These are phyloP conservation scores for Leccinum longicurvipes DNA, from an alignment of 768 basidiomycete genomes.

Conservation along the genomic window DNA sequence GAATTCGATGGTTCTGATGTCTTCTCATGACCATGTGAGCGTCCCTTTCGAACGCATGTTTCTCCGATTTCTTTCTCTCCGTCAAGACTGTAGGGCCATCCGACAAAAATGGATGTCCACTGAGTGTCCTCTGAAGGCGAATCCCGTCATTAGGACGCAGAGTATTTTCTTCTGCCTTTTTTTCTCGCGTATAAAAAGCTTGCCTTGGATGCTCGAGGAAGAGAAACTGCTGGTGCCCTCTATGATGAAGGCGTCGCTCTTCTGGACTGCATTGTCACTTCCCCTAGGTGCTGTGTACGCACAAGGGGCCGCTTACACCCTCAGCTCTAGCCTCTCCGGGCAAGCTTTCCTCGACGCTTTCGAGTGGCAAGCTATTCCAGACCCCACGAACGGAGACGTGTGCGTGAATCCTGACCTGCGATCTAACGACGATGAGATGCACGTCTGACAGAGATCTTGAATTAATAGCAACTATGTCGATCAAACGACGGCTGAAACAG, in stretches of 20 bases:
- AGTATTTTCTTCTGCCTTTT: neutral
- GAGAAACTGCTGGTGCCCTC: neutral
- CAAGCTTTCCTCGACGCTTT: slow-evolving; percentile 42
- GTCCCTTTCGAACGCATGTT: neutral
- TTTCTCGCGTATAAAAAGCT: neutral
- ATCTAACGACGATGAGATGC: neutral
- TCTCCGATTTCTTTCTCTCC: neutral
- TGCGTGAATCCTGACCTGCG: neutral
- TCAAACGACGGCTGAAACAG: slow-evolving; percentile 43
- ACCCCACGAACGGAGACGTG: slow-evolving; percentile 31
- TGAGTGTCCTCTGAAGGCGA: neutral
- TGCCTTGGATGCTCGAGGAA: neutral
- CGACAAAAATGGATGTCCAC: neutral
- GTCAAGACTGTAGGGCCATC: neutral
- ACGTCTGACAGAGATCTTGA: neutral
- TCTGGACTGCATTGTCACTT: neutral
- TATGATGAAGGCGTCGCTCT: neutral
- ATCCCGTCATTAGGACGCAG: neutral
- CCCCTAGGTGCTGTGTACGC: neutral
- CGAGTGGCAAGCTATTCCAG: slow-evolving; percentile 20
- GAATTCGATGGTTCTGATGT: neutral
- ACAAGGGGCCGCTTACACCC: slow-evolving; percentile 15
- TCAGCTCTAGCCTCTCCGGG: slow-evolving; percentile 43
- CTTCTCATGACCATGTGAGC: neutral
- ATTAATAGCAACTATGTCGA: slow-evolving; percentile 40